Conservation (phyloP, 805 yeast genomes). For the Saccharomycopsis schoenii region DNA sequence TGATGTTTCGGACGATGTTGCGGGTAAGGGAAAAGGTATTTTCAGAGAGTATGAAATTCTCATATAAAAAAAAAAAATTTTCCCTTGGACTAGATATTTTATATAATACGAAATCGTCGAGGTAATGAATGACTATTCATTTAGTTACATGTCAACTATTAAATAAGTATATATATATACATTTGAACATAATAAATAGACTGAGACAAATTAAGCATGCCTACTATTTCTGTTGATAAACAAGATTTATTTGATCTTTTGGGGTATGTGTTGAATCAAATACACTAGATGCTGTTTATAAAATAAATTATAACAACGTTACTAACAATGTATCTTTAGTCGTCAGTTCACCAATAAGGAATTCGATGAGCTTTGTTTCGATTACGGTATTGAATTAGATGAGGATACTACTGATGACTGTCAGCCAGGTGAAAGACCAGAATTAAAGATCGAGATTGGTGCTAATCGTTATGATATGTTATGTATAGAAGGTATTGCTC, state of each 20-base stretch:
- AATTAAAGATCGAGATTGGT: constrained; percentile 90
- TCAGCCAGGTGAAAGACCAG: constrained; percentile 84
- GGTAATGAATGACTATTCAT: not conserved
- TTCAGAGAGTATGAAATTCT: not conserved
- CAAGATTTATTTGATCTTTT: constrained; percentile 79
- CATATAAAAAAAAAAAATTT: not conserved
- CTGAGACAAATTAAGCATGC: constrained; percentile 45
- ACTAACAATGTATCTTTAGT: constrained; percentile 19
- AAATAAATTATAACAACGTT: not conserved
- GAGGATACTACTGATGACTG: constrained; percentile 86
- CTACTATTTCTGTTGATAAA: constrained; percentile 93
- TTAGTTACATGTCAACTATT: not conserved
- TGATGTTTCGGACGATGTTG: not conserved
- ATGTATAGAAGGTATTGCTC: constrained; percentile 96
- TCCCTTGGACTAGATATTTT: not conserved
- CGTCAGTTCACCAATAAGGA: constrained; percentile 69
- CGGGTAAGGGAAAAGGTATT: not conserved
- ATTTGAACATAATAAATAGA: not conserved
- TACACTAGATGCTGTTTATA: constrained; percentile 18
- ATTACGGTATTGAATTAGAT: constrained; percentile 94
- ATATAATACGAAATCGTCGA: not conserved
- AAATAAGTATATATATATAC: not conserved
- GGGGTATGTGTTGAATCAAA: constrained; percentile 33
- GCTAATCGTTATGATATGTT: constrained; percentile 98
- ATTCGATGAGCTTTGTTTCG: constrained; percentile 94